phyloP scores from a whole-genome alignment of 345 rosid species.

The Ceriops decandra region DNA sequence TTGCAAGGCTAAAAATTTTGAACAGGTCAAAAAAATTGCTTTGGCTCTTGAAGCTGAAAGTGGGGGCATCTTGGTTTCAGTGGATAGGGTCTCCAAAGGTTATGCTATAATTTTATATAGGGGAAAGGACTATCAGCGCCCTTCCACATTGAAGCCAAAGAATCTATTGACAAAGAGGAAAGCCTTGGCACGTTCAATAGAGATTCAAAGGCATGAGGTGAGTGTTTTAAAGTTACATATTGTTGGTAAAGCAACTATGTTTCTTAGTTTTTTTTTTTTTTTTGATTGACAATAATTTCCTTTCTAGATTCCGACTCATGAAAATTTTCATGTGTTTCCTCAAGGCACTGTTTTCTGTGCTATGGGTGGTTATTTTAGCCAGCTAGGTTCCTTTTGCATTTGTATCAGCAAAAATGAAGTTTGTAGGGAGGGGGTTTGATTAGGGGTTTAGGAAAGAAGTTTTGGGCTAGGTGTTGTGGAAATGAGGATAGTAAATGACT shows the following conservation, averaged over 20 bases:
- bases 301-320: not conserved
- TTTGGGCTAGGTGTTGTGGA: not conserved
- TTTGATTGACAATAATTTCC: not conserved
- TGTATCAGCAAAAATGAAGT: not conserved
- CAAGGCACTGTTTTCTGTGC: too few relatives aligned
- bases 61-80: slow-evolving; percentile 85
- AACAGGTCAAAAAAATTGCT: slow-evolving; percentile 76
- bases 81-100: slow-evolving; percentile 87
- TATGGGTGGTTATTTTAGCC: not conserved
- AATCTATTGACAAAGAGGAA: slow-evolving; percentile 93
- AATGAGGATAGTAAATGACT: not conserved
- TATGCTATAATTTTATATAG: slow-evolving; percentile 78
- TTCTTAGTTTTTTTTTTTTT: not conserved
- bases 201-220: slow-evolving; percentile 93
- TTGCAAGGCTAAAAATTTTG: slow-evolving; percentile 66
- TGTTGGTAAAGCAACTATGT: slow-evolving; percentile 1
- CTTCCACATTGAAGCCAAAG: slow-evolving; percentile 71
- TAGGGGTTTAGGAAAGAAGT: not conserved
- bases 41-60: slow-evolving; percentile 95
- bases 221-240: slow-evolving; percentile 30
- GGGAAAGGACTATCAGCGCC: slow-evolving; percentile 83
- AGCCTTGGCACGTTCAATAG: slow-evolving; percentile 94
- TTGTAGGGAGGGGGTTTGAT: not conserved
- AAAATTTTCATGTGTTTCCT: too few relatives aligned
- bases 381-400: not conserved